Base-by-base conservation (phyloP, 2,329 filamentous ascomycete species). In the Sarocladium brachiariae region DNA sequence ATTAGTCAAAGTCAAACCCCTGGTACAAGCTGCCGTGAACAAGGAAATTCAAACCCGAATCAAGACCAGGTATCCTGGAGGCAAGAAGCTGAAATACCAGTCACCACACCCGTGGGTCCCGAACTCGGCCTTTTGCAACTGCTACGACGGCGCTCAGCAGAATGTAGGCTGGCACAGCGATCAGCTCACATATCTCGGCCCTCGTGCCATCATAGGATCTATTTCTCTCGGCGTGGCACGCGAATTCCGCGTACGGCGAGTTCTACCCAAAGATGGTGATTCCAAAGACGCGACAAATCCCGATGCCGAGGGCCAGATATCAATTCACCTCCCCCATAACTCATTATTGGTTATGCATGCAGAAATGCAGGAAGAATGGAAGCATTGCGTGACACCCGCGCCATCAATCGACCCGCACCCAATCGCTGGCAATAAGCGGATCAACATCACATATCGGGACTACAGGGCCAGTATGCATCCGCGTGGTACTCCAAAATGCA, bases 301-400 rank as follows among this genome's bases (percentile, higher is more conserved):
- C 2, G 85, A 93, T 56, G 75, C 78, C 0, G 81, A 87, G 60
- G 92, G 91, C 3, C 91, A 96, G 63, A 92, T 97, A 52, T 83
- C 89, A 1, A 93, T 97, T 38, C 89, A 96, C 59, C 80, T 97
- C 0, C 92, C 92, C 0, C 93, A 97, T 66, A 97, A 97, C 65
- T 95, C 89, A 1, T 77, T 97, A 0, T 76, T 99, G 0, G 76
- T 97, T 9, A 97, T 99, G 93, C 91, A 97, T 61, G 91, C 92
- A 1, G 89, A 95, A 63, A 97, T 96, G 89, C 92, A 97, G 63
- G 92, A 97, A 63, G 85, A 87, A 62, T 97, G 90, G 90, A 97
- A 96, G 65, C 93, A 99, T 65, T 80, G 81, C 57, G 87, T 99
- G 38, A 75, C 83, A 0, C 87, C 90, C 0, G 84, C 87, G 0